Evolutionary conservation across 495 filamentous ascomycete species (phyloP).

Genomic region (Lasiosphaeriaceae sp.): DNA sequence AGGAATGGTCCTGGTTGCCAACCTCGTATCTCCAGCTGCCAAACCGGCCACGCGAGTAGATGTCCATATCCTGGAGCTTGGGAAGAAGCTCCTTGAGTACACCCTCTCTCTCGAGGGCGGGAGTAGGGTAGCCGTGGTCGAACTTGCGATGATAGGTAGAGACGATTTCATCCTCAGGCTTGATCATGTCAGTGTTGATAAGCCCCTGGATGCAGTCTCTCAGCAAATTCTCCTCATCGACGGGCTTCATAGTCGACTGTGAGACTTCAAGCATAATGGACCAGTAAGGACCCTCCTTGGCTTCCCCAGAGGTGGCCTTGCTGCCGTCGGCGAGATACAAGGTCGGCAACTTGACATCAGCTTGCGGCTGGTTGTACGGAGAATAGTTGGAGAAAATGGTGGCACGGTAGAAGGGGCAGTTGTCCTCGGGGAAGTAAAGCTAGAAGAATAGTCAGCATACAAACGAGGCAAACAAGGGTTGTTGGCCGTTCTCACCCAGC

Average conservation of each 20-base stretch:
- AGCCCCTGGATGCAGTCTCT: conserved; percentile 91
- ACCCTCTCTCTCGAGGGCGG: conserved; percentile 89
- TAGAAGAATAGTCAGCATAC: conserved; percentile 30
- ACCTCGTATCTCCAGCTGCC: conserved; percentile 96
- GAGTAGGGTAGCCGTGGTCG: conserved; percentile 98
- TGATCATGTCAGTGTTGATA: conserved; percentile 94
- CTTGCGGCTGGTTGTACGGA: conserved; percentile 89
- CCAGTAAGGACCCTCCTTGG: conserved; percentile 94
- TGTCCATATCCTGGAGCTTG: conserved; percentile 83
- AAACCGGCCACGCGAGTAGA: conserved; percentile 95
- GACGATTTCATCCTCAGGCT: conserved; percentile 87
- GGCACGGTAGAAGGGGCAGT: conserved; percentile 99
- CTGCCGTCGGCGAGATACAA: conserved; percentile 79
- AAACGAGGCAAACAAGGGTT: neutral
- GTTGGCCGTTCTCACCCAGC: conserved; percentile 65
- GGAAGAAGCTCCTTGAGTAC: conserved; percentile 90
- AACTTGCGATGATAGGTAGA: conserved; percentile 98
- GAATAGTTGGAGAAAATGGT: conserved; percentile 99
- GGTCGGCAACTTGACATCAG: conserved; percentile 80
- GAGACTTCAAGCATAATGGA: conserved; percentile 99
- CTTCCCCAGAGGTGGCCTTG: conserved; percentile 61
- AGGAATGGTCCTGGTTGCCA: conserved; percentile 95
- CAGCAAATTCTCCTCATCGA: conserved; percentile 77
- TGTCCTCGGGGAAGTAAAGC: conserved; percentile 98
- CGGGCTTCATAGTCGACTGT: conserved; percentile 91